Base-by-base conservation (phyloP, 148 eudicot genomes). In the Pouteria glomerata region DNA sequence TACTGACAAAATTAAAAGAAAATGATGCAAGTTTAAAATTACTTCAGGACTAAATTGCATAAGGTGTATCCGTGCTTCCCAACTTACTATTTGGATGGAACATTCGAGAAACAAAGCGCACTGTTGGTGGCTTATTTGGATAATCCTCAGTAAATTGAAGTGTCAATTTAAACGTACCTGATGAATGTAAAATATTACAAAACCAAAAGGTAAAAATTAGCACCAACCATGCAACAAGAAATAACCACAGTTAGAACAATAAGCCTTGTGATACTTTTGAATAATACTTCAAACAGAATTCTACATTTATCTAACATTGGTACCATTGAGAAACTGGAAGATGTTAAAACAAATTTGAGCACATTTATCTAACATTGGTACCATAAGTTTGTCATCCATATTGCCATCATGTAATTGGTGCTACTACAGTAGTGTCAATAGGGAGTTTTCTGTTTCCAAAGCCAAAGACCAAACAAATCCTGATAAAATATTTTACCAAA, bases 121-220 rank as follows among this genome's bases (percentile, higher is more conserved):
- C 83, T n/a, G 80, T 79, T 41, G 86, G 86, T 23, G 86, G 86
- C 78, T 83, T 83, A n/a, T n/a, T n/a, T n/a, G n/a, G n/a, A n/a
- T n/a, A n/a, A n/a, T n/a, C n/a, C n/a, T n/a, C n/a, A n/a, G n/a
- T n/a, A n/a, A n/a, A n/a, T n/a, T n/a, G n/a, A n/a, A n/a, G n/a
- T n/a, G n/a, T n/a, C n/a, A n/a, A n/a, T n/a, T n/a, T n/a, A n/a
- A n/a, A n/a, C n/a, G n/a, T n/a, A n/a, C n/a, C n/a, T n/a, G n/a
- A n/a, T 50, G 27, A 34, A 71, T 13, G 12, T 7, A 58, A 69
- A 45, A 29, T 65, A 26, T 44, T n/a, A 24, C 29, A 65, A 35
- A 45, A 29, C 33, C 33, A 45, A 45, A 65, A 44, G 53, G 29
- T 65, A 65, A 45, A 15, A 45, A n/a, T 39, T 27, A 29, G n/a